Base-by-base conservation (phyloP, 2,329 filamentous ascomycete genomes). In the Alternaria gansuensis region DNA sequence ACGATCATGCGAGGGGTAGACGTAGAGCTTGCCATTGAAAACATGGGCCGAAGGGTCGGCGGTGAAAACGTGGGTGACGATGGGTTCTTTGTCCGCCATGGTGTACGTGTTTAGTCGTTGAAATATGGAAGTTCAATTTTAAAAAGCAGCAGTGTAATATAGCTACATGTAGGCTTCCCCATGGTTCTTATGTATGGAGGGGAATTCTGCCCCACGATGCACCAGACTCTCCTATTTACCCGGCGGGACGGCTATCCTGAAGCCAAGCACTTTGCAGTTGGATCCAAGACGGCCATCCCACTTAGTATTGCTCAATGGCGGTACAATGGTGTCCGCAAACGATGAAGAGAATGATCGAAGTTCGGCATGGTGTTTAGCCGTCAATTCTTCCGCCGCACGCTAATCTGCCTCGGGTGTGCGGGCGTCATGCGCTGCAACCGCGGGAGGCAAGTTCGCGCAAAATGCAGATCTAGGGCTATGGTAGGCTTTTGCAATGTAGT, bases 21-120 rank as follows among this genome's bases (percentile, higher is more conserved):
- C 85, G 81, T 92, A 93, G 60, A 93, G 79, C 65, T 84, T 88
- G 75, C 84, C 85, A 63, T 92, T 87, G 81, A 93, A 93, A 73
- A 91, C 90, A 77, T 93, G 90, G 11, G 90, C 90, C 6, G 90
- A 92, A 14, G 90, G 90, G 77, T 93, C 90, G 21, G 90, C 90
- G 11, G 90, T 93, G 83, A 89, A 93, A 72, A 92, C 81, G 77
- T 90, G 84, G n/a, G 83, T 88, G 70, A 93, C 88, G 62, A 93
- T 83, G 44, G 90, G 89, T 39, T 80, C 68, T 80, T 79, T 76
- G 69, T 80, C 75, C 49, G 75, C 67, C 74, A 76, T 77, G 43
- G 34, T 66, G 1, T 48, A 31, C 48, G 50, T 23, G 13, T 41
- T 39, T 48, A 28, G 44, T 40, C 14, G 9, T 52, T 39, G 17